phyloP scores from a whole-genome alignment of 257 asterid species.

The Galeopsis tetrahit region DNA sequence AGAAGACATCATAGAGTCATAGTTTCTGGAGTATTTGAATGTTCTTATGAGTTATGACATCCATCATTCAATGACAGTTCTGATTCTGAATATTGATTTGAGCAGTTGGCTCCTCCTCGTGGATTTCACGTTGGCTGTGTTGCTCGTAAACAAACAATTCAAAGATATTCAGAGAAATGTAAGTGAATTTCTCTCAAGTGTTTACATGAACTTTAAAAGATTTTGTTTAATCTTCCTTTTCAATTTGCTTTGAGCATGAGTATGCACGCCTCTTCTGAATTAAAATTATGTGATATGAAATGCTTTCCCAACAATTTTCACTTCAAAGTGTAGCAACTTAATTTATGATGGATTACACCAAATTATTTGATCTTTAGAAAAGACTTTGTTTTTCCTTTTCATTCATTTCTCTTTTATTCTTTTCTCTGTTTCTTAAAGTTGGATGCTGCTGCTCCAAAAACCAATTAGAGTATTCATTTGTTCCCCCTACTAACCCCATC shows the following conservation, averaged over 20 bases:
- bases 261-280: conserved; percentile 21
- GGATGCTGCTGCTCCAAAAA: conserved; percentile 1
- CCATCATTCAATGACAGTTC: conserved; percentile 31
- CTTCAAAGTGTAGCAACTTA: conserved; percentile 2
- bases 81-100: conserved; percentile 41
- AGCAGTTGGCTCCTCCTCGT: conserved; percentile 50
- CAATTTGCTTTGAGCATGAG: background rate
- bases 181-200: conserved; percentile 44
- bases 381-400: conserved; percentile 11
- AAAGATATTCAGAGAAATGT: conserved; percentile 54
- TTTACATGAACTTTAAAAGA: conserved; percentile 11
- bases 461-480: background rate
- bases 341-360: background rate
- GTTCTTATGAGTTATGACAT: conserved; percentile 25
- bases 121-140: conserved; percentile 46
- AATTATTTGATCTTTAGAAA: conserved; percentile 18
- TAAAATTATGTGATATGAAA: background rate
- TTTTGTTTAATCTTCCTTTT: background rate
- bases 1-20: conserved; percentile 22
- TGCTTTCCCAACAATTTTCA: background rate
- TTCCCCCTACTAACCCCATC: background rate
- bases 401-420: conserved; percentile 1
- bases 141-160: conserved; percentile 42
- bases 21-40: conserved; percentile 29
- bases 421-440: background rate